Base-by-base conservation (phyloP, 2,329 filamentous ascomycete species). In the Penicillium sp. region DNA sequence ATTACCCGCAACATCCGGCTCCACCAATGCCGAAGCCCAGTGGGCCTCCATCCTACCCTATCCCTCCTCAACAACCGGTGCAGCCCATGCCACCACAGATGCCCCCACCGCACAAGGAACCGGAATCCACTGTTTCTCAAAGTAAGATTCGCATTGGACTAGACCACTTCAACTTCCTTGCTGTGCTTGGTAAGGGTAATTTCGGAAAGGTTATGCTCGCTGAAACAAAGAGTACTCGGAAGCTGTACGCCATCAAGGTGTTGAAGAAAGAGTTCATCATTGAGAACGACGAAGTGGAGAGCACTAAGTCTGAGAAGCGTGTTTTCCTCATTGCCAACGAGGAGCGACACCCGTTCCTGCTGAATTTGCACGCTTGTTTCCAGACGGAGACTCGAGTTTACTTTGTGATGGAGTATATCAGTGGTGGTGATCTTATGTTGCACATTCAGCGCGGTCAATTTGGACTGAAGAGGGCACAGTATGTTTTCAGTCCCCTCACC, bases 181-280 rank as follows among this genome's bases (percentile, higher is more conserved):
- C 96, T 65, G 95, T 99, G 55, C 86, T 99, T 65, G 95, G 95
- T 73, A 99, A 99, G 79, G 95, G 95, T 81, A 99, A 99, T 79
- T 99, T 99, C 74, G 95, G 95, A 76, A 99, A 99, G 79, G 95
- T 99, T 79, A 99, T 99, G 95, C 82, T 99, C 76, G 95, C 95
- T 2, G 96, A 99, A 79, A 96, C 95, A 1, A 99, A 99, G 83
- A 88, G 88, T 57, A 88, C 90, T 10, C 91, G 93, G 77, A 90
- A 94, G 76, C 83, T 99, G 7, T 99, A 98, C 75, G 95, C 95
- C 58, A 99, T 99, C 78, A 99, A 99, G 79, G 95, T 99, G 39
- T 81, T 99, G 68, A 99, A 99, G 85, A 99, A 99, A 81, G 95
- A 99, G 76, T 99, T 99, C 76, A 99, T 99, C 73, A 99, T 99